Evolutionary conservation across 108 stramenopile species (phyloP).

Genomic region (Skeletonema costatum): DNA sequence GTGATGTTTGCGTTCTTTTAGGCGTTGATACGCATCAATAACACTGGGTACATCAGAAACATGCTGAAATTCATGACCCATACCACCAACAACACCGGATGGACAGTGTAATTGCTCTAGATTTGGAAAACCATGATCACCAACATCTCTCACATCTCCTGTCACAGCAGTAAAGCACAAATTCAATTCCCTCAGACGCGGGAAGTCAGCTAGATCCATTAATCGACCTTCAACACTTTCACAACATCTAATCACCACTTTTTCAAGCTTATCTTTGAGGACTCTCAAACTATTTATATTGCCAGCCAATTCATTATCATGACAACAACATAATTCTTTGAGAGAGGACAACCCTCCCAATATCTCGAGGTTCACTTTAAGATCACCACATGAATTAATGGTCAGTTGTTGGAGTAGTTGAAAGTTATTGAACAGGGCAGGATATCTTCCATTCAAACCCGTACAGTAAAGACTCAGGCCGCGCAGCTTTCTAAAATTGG

Average conservation of each 20-base stretch:
- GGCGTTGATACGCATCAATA: too few relatives aligned
- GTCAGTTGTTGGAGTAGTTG: background rate
- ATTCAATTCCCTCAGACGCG: background rate
- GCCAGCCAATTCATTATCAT: background rate
- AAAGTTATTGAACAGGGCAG: background rate
- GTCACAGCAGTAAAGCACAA: background rate
- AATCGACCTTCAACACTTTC: background rate
- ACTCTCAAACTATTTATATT: background rate
- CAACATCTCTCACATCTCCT: background rate
- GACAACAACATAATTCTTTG: background rate
- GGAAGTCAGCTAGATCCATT: conserved; percentile 12
- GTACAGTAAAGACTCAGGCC: background rate
- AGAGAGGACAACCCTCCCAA: background rate
- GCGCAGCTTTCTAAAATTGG: background rate
- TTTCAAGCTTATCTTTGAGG: background rate
- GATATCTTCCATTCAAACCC: background rate
- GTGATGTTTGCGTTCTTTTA: too few relatives aligned
- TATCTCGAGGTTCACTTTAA: background rate
- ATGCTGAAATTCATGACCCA: too few relatives aligned
- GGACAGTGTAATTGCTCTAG: background rate
- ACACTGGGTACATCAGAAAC: too few relatives aligned
- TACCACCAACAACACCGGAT: background rate
- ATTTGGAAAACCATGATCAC: background rate
- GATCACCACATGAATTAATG: background rate
- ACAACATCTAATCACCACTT: background rate